Percentiles rank a stretch among this genome's conserved stretches.
Conservation (phyloP, 768 basidiomycete genomes). For the Inosperma sp. region DNA sequence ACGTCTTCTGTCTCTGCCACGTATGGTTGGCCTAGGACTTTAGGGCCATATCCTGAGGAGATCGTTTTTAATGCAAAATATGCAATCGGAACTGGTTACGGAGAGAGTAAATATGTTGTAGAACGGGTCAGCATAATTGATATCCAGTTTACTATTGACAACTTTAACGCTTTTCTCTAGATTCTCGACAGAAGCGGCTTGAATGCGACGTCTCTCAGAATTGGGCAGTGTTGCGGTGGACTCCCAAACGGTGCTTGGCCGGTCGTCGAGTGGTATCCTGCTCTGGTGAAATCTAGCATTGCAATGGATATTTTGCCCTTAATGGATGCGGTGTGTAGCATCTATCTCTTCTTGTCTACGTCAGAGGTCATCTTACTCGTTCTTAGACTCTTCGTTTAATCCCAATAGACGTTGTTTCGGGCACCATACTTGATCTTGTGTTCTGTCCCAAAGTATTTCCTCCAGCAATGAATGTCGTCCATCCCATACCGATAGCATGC, state of each 20-base stretch:
- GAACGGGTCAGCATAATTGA: conserved; percentile 27
- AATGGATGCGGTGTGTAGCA: not conserved
- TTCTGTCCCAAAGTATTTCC: conserved; percentile 13
- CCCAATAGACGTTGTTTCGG: conserved; percentile 27
- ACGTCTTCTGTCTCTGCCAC: conserved; percentile 31
- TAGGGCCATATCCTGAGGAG: conserved; percentile 33
- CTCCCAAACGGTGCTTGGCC: conserved; percentile 35
- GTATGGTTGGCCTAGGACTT: conserved; percentile 25
- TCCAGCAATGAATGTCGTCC: conserved; percentile 30
- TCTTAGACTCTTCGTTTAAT: conserved; percentile 32
- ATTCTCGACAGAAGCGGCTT: conserved; percentile 30
- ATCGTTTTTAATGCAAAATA: conserved; percentile 22
- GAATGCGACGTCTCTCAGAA: conserved; percentile 27
- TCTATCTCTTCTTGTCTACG: not conserved
- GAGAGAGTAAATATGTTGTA: conserved; percentile 32
- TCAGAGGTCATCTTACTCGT: conserved; percentile 22
- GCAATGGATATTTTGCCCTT: conserved; percentile 27
- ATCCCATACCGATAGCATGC: conserved; percentile 33
- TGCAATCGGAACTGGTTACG: conserved; percentile 29
- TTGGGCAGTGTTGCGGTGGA: conserved; percentile 38
- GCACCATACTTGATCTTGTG: conserved; percentile 29
- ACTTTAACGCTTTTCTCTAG: conserved; percentile 13
- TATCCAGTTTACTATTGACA: not conserved
- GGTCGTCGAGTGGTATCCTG: conserved; percentile 37
- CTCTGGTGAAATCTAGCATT: conserved; percentile 34